A percentile compares a stretch with the other conserved stretches of the same genome.
phyloP scores from a whole-genome alignment of 805 yeast species.

The Wickerhamiella domercqiae region DNA sequence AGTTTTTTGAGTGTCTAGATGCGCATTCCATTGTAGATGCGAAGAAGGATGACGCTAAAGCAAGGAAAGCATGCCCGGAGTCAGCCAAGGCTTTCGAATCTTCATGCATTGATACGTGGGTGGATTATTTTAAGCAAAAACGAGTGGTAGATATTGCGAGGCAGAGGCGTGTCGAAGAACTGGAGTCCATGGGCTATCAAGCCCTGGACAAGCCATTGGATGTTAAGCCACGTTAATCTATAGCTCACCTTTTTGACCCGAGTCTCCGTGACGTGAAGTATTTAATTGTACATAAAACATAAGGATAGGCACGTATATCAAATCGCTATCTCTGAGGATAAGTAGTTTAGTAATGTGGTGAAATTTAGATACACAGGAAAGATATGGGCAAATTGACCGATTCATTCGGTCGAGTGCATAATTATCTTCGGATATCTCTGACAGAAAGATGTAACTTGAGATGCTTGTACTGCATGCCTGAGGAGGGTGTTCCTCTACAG shows the following conservation, averaged over 20 bases:
- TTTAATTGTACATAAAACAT: conserved; percentile 1
- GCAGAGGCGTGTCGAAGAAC: conserved; percentile 49
- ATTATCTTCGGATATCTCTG: conserved; percentile 35
- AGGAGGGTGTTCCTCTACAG: conserved; percentile 36
- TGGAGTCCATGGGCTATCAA: conserved; percentile 45
- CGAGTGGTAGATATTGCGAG: conserved; percentile 62
- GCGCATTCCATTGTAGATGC: conserved; percentile 54
- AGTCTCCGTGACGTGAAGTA: too few relatives aligned
- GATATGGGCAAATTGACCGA: conserved; percentile 25
- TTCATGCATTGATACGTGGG: conserved; percentile 83
- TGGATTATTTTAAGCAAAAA: conserved; percentile 76
- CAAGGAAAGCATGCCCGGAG: conserved; percentile 41
- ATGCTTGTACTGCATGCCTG: conserved; percentile 40
- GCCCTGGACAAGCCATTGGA: conserved; percentile 15
- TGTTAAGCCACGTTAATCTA: conserved; percentile 4
- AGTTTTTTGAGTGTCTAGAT: conserved; percentile 60
- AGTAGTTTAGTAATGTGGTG: not conserved
- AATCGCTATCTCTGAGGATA: not conserved
- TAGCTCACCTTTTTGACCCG: not conserved
- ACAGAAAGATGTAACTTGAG: conserved; percentile 37
- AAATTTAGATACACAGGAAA: not conserved
- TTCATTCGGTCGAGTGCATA: conserved; percentile 31
- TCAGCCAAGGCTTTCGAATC: conserved; percentile 45
- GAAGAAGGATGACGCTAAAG: conserved; percentile 28
- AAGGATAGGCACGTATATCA: not conserved